A percentile compares a stretch with the other conserved stretches of the same genome.
phyloP scores from a whole-genome alignment of 306 rosid genomes.

The Pterocarpus santalinus region DNA sequence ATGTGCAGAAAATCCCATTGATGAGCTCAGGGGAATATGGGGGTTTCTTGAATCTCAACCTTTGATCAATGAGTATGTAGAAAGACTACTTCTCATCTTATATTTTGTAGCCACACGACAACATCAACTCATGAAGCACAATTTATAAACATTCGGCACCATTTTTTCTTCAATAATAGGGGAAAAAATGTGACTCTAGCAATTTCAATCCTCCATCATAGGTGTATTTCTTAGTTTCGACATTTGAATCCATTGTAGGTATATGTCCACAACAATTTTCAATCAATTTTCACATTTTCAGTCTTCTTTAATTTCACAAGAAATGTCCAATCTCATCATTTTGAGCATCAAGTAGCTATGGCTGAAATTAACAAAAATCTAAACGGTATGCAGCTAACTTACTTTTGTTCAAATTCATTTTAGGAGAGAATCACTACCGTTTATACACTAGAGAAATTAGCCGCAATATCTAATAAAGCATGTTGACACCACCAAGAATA shows the following conservation, averaged over 20 bases:
- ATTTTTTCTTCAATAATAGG: neutral
- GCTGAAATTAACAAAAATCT: too few species aligned
- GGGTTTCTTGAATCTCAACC: neutral
- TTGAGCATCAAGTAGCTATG: neutral
- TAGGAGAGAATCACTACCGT: neutral
- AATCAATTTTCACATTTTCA: neutral
- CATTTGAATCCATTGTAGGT: too few species aligned
- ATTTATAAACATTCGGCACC: neutral
- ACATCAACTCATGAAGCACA: neutral
- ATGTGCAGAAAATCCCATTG: neutral
- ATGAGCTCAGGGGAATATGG: neutral
- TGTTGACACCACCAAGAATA: neutral
- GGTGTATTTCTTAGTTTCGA: too few species aligned
- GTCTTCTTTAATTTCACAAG: neutral
- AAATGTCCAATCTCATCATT: slow-evolving; percentile 14
- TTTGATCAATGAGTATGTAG: neutral
- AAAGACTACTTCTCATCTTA: neutral
- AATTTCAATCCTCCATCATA: too few species aligned
- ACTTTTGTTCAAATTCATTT: neutral
- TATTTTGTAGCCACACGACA: neutral
- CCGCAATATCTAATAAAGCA: slow-evolving; percentile 34
- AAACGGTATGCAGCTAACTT: neutral
- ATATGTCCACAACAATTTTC: neutral
- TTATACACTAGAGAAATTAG: slow-evolving; percentile 23
- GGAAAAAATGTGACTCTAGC: too few species aligned